These are phyloP conservation scores for Penstemon eatonii DNA, from an alignment of 257 asterid genomes.

Conservation along the genomic window DNA sequence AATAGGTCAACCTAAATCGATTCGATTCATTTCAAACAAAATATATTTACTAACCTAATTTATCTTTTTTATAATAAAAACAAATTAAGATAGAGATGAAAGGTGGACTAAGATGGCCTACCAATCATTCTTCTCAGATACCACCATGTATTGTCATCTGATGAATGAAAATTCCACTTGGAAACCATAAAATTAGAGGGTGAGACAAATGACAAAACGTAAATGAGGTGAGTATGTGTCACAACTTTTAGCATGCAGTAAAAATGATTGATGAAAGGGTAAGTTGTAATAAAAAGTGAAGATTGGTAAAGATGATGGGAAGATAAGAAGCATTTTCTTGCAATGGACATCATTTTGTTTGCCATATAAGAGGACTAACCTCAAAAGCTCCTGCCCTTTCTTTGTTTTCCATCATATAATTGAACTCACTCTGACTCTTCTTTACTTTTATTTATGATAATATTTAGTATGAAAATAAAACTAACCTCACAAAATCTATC, in stretches of 20 bases:
- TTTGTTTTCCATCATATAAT: not conserved
- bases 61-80: not conserved
- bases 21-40: not conserved
- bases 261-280: slow-evolving; percentile 66
- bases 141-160: slow-evolving; percentile 26
- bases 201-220: slow-evolving; percentile 30
- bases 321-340: slow-evolving; percentile 74
- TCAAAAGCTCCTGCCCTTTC: slow-evolving; percentile 13
- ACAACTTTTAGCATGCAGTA: slow-evolving; percentile 68
- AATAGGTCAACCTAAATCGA: not conserved
- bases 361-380: slow-evolving; percentile 71
- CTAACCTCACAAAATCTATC: not conserved
- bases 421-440: not conserved
- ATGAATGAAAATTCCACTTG: slow-evolving; percentile 33
- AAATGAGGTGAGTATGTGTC: slow-evolving; percentile 46
- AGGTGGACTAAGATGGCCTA: slow-evolving; percentile 24
- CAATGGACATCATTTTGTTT: slow-evolving; percentile 62
- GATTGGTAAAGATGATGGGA: slow-evolving; percentile 57
- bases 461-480: not conserved
- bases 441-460: not conserved
- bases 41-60: not conserved
- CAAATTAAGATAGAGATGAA: slow-evolving; percentile 15
- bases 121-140: slow-evolving; percentile 28
- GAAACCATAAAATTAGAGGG: slow-evolving; percentile 23
- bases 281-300: slow-evolving; percentile 24